phyloP scores from a whole-genome alignment of 1,139 yeast genomes.

The Fermentozyma sake region DNA sequence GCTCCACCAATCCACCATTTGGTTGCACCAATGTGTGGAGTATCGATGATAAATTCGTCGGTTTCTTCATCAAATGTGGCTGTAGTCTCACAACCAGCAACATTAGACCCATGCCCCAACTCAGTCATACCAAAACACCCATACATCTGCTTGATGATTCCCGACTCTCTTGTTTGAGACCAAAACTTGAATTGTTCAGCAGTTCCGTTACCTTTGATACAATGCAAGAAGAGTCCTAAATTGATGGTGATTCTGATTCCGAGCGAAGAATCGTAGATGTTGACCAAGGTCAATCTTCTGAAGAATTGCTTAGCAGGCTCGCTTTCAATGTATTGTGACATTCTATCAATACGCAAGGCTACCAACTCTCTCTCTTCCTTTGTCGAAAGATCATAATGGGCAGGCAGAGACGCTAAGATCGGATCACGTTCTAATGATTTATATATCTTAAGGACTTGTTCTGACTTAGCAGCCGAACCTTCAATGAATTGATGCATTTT shows the following conservation, averaged over 20 bases:
- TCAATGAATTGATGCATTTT: constrained; percentile 42
- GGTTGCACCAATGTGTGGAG: constrained; percentile 89
- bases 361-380: constrained; percentile 48
- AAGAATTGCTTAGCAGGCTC: constrained; percentile 43
- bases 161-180: constrained; percentile 71
- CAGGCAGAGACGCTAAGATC: constrained; percentile 39
- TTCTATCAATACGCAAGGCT: constrained; percentile 34
- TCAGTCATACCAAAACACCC: constrained; percentile 97
- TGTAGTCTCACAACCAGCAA: constrained; percentile 88
- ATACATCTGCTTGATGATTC: constrained; percentile 59
- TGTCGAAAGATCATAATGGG: constrained; percentile 51
- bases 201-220: constrained; percentile 73
- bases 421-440: constrained; percentile 53
- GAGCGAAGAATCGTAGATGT: constrained; percentile 57
- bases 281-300: constrained; percentile 39
- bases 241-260: constrained; percentile 56
- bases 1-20: constrained; percentile 99
- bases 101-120: constrained; percentile 90
- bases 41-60: constrained; percentile 70
- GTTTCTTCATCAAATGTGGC: constrained; percentile 68
- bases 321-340: constrained; percentile 45
- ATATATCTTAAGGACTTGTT: constrained; percentile 41
- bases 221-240: constrained; percentile 64
- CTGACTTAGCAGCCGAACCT: constrained; percentile 46
- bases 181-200: constrained; percentile 60